phyloP scores from a whole-genome alignment of 2,329 filamentous ascomycete species.

The Geosmithia flava region DNA sequence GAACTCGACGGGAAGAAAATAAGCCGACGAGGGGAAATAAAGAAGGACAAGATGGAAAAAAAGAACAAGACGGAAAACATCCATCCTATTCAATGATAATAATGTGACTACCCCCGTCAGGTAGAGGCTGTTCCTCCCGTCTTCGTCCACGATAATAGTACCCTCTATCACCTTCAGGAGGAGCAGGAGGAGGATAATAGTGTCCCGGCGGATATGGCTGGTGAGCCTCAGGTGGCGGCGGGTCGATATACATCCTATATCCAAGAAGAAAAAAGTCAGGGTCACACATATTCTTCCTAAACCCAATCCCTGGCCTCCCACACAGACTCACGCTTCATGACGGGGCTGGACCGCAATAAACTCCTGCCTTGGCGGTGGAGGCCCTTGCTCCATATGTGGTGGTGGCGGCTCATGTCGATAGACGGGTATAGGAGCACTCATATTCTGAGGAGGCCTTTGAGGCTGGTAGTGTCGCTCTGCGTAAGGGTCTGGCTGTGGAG shows the following conservation, averaged over 20 bases:
- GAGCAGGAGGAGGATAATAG: not conserved
- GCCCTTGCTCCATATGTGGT: too few species aligned
- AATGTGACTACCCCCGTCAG: not conserved
- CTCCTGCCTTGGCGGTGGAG: not conserved
- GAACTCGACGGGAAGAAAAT: too few species aligned
- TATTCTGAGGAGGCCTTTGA: not conserved
- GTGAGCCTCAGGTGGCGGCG: not conserved
- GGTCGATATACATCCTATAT: not conserved
- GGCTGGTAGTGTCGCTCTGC: not conserved
- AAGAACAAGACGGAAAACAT: not conserved
- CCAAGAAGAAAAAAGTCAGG: not conserved
- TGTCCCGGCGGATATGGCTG: not conserved
- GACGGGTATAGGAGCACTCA: not conserved
- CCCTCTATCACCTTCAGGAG: too few species aligned
- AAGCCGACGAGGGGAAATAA: too few species aligned
- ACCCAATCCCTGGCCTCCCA: not conserved
- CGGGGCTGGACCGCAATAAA: not conserved
- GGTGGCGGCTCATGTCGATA: not conserved
- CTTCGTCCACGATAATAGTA: not conserved
- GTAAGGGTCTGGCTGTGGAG: not conserved
- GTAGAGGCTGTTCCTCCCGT: not conserved
- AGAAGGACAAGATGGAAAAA: too few species aligned
- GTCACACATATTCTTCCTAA: not conserved
- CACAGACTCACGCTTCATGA: not conserved
- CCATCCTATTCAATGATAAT: slow-evolving; percentile 1